These are phyloP conservation scores for Xylaria multiplex DNA, from an alignment of 2,329 filamentous ascomycete species.

Conservation along the genomic window DNA sequence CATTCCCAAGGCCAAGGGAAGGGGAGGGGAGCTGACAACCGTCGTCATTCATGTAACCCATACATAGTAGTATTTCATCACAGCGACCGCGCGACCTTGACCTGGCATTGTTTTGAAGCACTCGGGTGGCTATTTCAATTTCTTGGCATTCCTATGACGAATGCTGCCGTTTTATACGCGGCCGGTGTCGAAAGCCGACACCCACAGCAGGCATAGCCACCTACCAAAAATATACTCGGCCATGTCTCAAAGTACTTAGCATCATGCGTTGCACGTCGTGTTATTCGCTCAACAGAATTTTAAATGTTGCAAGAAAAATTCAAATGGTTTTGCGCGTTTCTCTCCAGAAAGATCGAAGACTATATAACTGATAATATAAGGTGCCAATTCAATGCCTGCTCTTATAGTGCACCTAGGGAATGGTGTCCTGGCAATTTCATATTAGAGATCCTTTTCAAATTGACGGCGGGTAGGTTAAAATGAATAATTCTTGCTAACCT, in stretches of 20 bases:
- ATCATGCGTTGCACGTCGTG: conserved; percentile 24
- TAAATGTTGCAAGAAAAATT: background rate
- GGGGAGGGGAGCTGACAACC: conserved; percentile 14
- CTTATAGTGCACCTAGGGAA: background rate
- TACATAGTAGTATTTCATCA: conserved; percentile 5
- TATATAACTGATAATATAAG: background rate
- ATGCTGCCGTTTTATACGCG: conserved; percentile 29
- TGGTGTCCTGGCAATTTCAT: conserved; percentile 22
- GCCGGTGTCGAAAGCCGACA: conserved; percentile 15
- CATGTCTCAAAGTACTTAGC: conserved; percentile 28
- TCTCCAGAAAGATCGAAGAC: background rate
- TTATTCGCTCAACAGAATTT: conserved; percentile 5
- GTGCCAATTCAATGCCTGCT: conserved; percentile 2
- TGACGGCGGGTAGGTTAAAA: conserved; percentile 16
- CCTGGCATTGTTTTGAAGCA: conserved; percentile 21
- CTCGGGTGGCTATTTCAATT: conserved; percentile 26
- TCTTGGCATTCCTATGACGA: conserved; percentile 36
- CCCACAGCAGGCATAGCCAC: conserved; percentile 30
- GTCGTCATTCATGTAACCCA: conserved; percentile 31
- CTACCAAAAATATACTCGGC: conserved; percentile 36
- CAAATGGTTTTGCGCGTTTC: conserved; percentile 1
- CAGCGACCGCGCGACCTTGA: conserved; percentile 3
- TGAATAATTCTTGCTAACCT: conserved; percentile 1
- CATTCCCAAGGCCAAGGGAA: conserved; percentile 10
- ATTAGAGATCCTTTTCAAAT: conserved; percentile 30